Base-by-base conservation (phyloP, 2,329 filamentous ascomycete species). In the Pseudogymnoascus sp. region DNA sequence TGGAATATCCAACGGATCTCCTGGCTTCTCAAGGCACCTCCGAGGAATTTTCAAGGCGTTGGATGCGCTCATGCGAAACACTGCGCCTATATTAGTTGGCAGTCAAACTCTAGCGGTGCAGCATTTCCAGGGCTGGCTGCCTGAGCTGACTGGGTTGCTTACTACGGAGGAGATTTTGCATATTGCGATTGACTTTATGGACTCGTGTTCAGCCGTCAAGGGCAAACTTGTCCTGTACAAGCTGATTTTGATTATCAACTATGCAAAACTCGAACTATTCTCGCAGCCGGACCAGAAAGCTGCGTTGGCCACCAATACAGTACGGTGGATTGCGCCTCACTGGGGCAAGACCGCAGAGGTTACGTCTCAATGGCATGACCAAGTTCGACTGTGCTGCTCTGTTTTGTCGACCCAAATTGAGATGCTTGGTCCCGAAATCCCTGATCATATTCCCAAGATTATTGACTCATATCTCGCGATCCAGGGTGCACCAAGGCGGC, bases 121-220 rank as follows among this genome's bases (percentile, higher is more conserved):
- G 74, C 91, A 97, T 73, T 96, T 97, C 73, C 93, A 97, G 72
- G 89, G 90, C 0, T 99, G 94, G 94, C 79, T 99, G n/a, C 93
- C 94, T 0, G 93, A 97, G 72, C 83, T 99, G 8, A 81, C 85
- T 0, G 85, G 87, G 1, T 80, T 94, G 37, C 81, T 97, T 71
- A 84, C 82, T 3, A 86, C 87, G 0, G 88, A 92, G 69, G 93
- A 97, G 72, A 93, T 97, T 52, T 78, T 97, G 60, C 88, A 96
- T 69, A 88, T 97, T 65, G 91, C 92, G 40, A 90, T 95, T 65
- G 90, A 93, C 74, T 96, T 97, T 71, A 88, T 97, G 78, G 92
- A 97, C 71, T 91, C 94, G 1, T 97, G 92, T 75, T 84, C 86
- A 2, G 79, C 86, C 29, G 92, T 95, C 58, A 93, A 92, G 72